These are phyloP conservation scores for Komagataella populi DNA, from an alignment of 805 yeast species.

Conservation along the genomic window DNA sequence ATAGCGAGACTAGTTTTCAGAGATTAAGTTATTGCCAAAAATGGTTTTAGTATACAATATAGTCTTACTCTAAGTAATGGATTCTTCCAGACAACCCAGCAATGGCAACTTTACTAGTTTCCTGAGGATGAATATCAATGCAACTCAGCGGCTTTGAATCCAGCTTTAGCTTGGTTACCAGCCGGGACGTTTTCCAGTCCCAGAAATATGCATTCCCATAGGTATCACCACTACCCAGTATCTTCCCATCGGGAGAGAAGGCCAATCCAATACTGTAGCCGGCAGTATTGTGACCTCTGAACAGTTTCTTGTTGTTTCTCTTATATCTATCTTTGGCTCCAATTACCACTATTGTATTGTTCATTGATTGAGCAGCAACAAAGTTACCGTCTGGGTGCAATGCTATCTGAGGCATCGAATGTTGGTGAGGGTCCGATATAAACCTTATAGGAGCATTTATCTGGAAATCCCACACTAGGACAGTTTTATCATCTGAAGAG, in stretches of 20 bases:
- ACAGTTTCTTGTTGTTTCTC: constrained; percentile 43
- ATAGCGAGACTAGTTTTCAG: neutral
- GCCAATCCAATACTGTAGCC: constrained; percentile 63
- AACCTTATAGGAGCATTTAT: constrained; percentile 72
- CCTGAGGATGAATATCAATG: constrained; percentile 61
- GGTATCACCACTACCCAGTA: constrained; percentile 65
- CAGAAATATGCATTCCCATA: constrained; percentile 55
- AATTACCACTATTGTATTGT: constrained; percentile 52
- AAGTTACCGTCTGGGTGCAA: constrained; percentile 49
- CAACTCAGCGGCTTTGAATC: constrained; percentile 43
- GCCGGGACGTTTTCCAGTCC: constrained; percentile 68
- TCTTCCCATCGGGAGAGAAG: constrained; percentile 70
- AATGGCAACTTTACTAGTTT: constrained; percentile 49
- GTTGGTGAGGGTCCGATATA: constrained; percentile 68
- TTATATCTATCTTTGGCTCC: constrained; percentile 52
- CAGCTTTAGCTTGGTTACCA: constrained; percentile 40
- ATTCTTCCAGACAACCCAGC: constrained; percentile 57
- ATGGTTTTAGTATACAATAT: neutral
- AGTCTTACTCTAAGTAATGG: constrained; percentile 31
- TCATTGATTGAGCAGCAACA: constrained; percentile 73
- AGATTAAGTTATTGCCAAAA: neutral
- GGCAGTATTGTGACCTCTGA: constrained; percentile 58
- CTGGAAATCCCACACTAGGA: constrained; percentile 72
- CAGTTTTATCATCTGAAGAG: constrained; percentile 71
- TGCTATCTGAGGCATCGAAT: constrained; percentile 61